Evolutionary conservation across 331 rosid genomes (phyloP).

Genomic region (Pyrus hybrid): DNA sequence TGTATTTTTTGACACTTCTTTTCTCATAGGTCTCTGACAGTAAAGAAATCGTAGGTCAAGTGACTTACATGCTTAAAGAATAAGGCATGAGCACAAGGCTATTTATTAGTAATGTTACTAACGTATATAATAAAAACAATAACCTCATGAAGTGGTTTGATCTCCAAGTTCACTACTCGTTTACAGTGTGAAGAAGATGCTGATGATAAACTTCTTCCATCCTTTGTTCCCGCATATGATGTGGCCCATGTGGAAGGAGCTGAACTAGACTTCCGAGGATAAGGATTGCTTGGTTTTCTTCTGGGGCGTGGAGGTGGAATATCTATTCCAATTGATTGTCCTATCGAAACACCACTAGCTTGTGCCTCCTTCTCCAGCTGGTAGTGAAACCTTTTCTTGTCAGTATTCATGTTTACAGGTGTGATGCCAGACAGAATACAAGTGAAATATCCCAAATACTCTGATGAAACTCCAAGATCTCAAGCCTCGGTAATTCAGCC

Average conservation of each 20-base stretch:
- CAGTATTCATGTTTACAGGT: background rate
- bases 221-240: conserved; percentile 47
- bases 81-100: background rate
- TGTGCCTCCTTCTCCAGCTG: conserved; percentile 94
- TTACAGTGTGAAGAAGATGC: conserved; percentile 44
- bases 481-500: background rate
- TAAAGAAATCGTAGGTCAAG: conserved; percentile 7
- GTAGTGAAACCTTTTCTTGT: conserved; percentile 15
- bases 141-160: conserved; percentile 65
- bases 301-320: conserved; percentile 98
- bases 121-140: conserved; percentile 5
- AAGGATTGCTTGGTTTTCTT: conserved; percentile 86
- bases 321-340: conserved; percentile 69
- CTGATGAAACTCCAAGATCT: background rate
- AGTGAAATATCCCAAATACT: background rate
- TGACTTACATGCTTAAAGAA: conserved; percentile 7
- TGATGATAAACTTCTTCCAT: conserved; percentile 42
- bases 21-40: conserved; percentile 40
- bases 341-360: conserved; percentile 63
- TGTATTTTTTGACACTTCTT: conserved; percentile 31
- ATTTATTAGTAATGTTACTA: background rate
- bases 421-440: background rate
- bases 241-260: conserved; percentile 42
- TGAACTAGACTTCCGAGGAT: conserved; percentile 62
- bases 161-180: conserved; percentile 58